Evolutionary conservation across 768 basidiomycete genomes (phyloP), one percentile per base, ranked within the genome.

Genomic region (Dacryopinax primogenitus): DNA sequence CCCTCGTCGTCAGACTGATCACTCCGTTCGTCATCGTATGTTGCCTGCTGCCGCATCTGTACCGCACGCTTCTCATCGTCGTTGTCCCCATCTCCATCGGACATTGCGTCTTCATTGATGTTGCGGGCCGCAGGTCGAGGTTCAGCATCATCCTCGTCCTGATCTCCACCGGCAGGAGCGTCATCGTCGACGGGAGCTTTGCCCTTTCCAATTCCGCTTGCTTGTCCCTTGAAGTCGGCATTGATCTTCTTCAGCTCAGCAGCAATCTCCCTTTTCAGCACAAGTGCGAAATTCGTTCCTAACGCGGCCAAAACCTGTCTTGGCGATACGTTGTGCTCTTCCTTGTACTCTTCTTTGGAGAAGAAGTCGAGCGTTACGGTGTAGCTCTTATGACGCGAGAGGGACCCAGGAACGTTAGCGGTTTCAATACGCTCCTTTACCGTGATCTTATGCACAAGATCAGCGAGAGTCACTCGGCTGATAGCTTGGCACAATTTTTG

Each of bases 191-290:
- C 69, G 33, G 77, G 76, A 15, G 76, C 74, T 63, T 84, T 85
- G 11, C 92, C 94, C 71, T 90, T 86, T 3, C 95, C 96, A 16
- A 95, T 78, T 67, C 91, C 86, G 33, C 83, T 80, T 63, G 87
- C 87, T 73, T 93, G 88, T 67, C 78, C 81, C 75, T 84, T 90
- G 67, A 89, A 75, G 71, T 92, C 88, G 21, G 84, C 82, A 68
- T 87, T 87, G 33, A 91, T 79, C 73, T 84, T 87, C 77, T 88
- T 92, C 81, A 98, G 83, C 77, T 97, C 95, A 13, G 78, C 75
- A 65, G 83, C 76, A 69, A 98, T 87, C 75, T 97, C 92, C 74
- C 86, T 90, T 76, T 88, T 91, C 70, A 99, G 78, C 45, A 79
- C 81, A 13, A 83, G 76, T 9, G 92, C 88, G 76, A 98, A 96